These are phyloP conservation scores for Vaccinium macrocarpon DNA, from an alignment of 148 eudicot genomes.

Conservation along the genomic window DNA sequence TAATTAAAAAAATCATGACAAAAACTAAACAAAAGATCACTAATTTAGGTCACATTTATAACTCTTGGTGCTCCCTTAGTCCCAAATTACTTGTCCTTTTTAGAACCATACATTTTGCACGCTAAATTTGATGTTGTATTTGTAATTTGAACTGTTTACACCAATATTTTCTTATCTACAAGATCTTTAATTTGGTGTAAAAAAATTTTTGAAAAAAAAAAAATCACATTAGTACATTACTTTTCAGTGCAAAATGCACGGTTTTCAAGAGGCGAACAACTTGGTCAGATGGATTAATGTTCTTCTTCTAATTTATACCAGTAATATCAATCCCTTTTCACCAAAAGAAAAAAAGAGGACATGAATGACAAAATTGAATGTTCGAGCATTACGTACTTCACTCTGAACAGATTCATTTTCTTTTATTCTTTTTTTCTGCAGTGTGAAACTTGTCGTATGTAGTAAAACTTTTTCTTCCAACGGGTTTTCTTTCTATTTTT, in stretches of 20 bases:
- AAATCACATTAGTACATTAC: no score
- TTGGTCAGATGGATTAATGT: no score
- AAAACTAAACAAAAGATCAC: not conserved
- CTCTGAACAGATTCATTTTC: not conserved
- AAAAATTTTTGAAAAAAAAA: no score
- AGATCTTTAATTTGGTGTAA: no score
- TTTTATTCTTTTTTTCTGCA: not conserved
- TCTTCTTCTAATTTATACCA: no score
- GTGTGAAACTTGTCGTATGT: not conserved
- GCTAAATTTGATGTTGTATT: no score
- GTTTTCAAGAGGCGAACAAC: no score
- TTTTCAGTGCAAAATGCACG: no score
- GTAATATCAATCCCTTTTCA: not conserved
- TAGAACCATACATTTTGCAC: no score
- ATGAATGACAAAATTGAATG: not conserved
- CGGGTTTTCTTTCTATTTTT: not conserved
- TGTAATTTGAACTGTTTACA: no score
- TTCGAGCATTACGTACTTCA: not conserved
- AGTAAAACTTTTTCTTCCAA: not conserved
- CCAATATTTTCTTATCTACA: no score
- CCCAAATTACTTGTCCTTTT: no score
- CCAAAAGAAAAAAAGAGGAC: not conserved
- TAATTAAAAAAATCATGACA: not conserved
- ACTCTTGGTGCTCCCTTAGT: not conserved
- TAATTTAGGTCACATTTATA: not conserved